Conservation (phyloP, 139 green algal species). For the Chlamydomonas asymmetrica region DNA sequence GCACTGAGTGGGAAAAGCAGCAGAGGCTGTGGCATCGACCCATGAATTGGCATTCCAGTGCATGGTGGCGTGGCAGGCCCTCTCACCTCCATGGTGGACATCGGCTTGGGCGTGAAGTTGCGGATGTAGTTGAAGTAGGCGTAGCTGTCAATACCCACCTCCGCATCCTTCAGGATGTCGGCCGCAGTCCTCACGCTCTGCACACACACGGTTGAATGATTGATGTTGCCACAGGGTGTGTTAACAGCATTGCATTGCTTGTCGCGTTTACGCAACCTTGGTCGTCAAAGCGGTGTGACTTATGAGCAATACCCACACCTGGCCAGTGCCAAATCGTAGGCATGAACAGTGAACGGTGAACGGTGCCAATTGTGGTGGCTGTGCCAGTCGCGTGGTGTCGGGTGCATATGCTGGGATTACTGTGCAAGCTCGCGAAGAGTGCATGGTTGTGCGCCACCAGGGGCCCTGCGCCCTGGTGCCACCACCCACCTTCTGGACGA, state of each 20-base stretch:
- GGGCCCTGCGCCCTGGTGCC: too few species aligned
- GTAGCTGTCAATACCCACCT: conserved; percentile 50
- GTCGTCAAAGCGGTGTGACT: too few species aligned
- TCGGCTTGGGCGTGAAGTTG: conserved; percentile 63
- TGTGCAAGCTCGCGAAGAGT: too few species aligned
- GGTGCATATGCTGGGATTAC: too few species aligned
- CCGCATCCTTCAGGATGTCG: conserved; percentile 32
- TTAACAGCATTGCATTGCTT: too few species aligned
- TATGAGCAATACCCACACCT: too few species aligned
- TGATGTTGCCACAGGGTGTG: background rate
- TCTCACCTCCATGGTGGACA: conserved; percentile 44
- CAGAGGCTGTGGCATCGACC: background rate
- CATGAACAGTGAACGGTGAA: too few species aligned
- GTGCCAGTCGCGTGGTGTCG: too few species aligned
- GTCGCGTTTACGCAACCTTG: too few species aligned
- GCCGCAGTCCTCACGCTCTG: conserved; percentile 17
- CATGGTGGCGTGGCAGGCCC: background rate
- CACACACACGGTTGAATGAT: conserved; percentile 7
- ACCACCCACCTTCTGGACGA: conserved; percentile 21
- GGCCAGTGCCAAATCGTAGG: too few species aligned
- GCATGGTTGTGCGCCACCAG: conserved; percentile 22
- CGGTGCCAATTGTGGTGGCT: too few species aligned
- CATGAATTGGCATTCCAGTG: background rate
- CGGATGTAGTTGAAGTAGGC: conserved; percentile 46
- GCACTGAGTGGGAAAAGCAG: background rate